phyloP scores from a whole-genome alignment of 192 early-diverging fungal genomes.

The Entomortierella chlamydospora region DNA sequence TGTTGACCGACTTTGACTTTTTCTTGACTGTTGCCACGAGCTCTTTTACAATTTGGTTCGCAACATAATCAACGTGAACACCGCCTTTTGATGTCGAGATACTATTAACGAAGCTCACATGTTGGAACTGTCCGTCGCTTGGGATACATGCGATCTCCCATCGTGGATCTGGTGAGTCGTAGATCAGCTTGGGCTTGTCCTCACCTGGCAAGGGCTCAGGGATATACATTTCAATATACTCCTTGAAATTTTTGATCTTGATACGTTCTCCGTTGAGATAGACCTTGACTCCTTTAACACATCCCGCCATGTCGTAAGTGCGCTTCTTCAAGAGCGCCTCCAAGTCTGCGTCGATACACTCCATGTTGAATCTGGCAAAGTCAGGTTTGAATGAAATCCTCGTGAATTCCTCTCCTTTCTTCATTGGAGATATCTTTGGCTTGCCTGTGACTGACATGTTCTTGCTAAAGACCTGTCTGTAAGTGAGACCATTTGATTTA shows the following conservation, averaged over 20 bases:
- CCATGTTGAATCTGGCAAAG: slow-evolving; percentile 91
- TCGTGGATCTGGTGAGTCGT: slow-evolving; percentile 81
- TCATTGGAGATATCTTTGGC: slow-evolving; percentile 78
- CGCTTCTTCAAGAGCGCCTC: slow-evolving; percentile 91
- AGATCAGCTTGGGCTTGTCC: slow-evolving; percentile 67
- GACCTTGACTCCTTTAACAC: slow-evolving; percentile 85
- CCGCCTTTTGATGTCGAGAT: slow-evolving; percentile 97
- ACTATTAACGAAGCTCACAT: slow-evolving; percentile 97
- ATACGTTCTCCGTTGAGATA: slow-evolving; percentile 86
- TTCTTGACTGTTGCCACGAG: slow-evolving; percentile 78
- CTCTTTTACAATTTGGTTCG: slow-evolving; percentile 80
- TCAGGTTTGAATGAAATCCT: slow-evolving; percentile 96
- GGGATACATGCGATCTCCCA: slow-evolving; percentile 95
- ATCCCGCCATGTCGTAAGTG: slow-evolving; percentile 94
- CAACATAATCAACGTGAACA: slow-evolving; percentile 86
- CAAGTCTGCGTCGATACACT: slow-evolving; percentile 85
- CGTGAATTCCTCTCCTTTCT: slow-evolving; percentile 84
- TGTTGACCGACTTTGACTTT: slow-evolving; percentile 73
- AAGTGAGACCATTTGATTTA: slow-evolving; percentile 74
- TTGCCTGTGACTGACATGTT: slow-evolving; percentile 88
- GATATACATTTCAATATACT: slow-evolving; percentile 87
- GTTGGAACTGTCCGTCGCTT: slow-evolving; percentile 96
- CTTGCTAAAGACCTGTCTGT: slow-evolving; percentile 86
- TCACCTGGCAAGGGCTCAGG: slow-evolving; percentile 38
- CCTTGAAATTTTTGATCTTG: slow-evolving; percentile 89